Base-by-base conservation (phyloP, 345 rosid species). In the Linum tenue region DNA sequence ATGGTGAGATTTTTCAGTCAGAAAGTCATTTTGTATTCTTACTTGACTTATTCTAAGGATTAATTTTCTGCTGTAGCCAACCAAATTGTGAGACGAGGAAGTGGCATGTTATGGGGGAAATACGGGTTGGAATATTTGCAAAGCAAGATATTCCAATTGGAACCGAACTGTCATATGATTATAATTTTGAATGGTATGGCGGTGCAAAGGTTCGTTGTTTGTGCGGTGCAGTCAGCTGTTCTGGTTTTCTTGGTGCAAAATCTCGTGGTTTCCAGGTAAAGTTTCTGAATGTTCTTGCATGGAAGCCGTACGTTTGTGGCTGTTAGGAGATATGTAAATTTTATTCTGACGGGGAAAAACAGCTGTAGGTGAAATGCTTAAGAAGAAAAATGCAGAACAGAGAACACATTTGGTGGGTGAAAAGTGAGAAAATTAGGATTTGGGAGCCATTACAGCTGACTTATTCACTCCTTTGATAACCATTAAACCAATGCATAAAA, bases 51-150 rank as follows among this genome's bases (percentile, higher is more conserved):
- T 53, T 39, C 37, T 67, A 12, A 55, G 5, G 39, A 57, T 15
- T 38, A 44, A 48, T 57, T 44, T 44, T 3, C 51, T 44, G 7
- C 51, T 76, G 68, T 81, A 94, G 97, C 81, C 89, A 69, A 68
- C 99, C 99, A 44, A 94, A 94, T 60, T 90, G 99, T 70, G 99
- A 90, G 91, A 90, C 99, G 57, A 84, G 99, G 75, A 90, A 94
- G 84, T 90, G 97, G 99, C 85, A 76, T 69, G 95, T 88, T 66
- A 73, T 85, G 60, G 97, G 97, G 65, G 99, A 94, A 79, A 76
- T 90, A 67, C 83, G 97, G 67, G 99, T 94, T 70, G 99, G 97
- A 65, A 90, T 94, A 67, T 90, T 90, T 82, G 96, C 99, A 39
- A 94, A 81, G 74, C 89, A 83, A 68, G 88, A 79, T 80, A 88